A percentile compares a stretch with the other conserved stretches of the same genome.
Conservation (phyloP, 306 rosid genomes). For the Vicia villosa region DNA sequence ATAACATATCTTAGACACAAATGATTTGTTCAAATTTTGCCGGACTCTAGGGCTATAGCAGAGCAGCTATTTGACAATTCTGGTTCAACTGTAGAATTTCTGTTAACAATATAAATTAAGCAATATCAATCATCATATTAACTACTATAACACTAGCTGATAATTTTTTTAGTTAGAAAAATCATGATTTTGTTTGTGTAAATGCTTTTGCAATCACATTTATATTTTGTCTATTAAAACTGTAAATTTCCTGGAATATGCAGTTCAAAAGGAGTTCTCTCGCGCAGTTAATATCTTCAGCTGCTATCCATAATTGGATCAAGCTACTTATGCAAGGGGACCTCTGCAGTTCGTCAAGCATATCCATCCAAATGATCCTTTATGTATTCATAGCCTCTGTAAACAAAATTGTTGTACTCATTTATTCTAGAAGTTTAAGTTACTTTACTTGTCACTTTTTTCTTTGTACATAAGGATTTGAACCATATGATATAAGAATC, state of each 20-base stretch:
- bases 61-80: no score
- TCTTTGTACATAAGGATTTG: background rate
- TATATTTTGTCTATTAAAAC: background rate
- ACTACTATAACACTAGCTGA: background rate
- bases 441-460: background rate
- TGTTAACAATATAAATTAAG: no score
- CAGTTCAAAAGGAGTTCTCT: constrained; percentile 94
- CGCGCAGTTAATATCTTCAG: constrained; percentile 54
- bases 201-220: constrained; percentile 7
- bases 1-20: no score
- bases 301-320: constrained; percentile 21
- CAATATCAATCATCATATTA: background rate
- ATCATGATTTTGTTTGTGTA: constrained; percentile 24
- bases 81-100: no score
- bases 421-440: constrained; percentile 18
- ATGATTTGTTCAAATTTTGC: no score
- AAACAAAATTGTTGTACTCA: constrained; percentile 26
- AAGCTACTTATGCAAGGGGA: constrained; percentile 15
- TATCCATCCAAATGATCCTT: background rate
- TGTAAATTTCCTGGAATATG: constrained; percentile 21
- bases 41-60: no score
- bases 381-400: constrained; percentile 20
- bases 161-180: background rate
- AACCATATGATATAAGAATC: background rate
- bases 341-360: constrained; percentile 12